Evolutionary conservation across 805 yeast genomes (phyloP).

Genomic region (Ogataea zsoltii): DNA sequence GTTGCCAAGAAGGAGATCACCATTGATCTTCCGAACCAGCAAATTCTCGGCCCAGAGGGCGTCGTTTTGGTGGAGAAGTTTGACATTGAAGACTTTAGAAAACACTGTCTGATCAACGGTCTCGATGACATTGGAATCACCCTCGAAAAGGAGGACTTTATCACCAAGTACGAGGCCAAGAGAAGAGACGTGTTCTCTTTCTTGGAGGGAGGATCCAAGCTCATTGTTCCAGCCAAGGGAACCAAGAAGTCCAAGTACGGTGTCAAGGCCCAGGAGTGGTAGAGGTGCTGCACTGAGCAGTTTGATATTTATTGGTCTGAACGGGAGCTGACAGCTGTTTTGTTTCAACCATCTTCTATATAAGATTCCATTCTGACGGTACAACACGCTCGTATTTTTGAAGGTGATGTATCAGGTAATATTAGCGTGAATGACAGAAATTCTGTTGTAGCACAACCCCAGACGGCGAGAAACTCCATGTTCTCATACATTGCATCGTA

Average conservation of each 20-base stretch:
- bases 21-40: slow-evolving; percentile 86
- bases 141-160: slow-evolving; percentile 80
- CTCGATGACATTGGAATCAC: slow-evolving; percentile 97
- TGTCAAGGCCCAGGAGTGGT: slow-evolving; percentile 76
- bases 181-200: slow-evolving; percentile 85
- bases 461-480: no score
- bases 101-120: slow-evolving; percentile 92
- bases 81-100: slow-evolving; percentile 88
- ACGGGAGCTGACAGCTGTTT: no score
- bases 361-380: no score
- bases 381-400: no score
- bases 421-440: no score
- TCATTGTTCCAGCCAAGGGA: slow-evolving; percentile 63
- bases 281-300: slow-evolving; percentile 14
- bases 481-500: no score
- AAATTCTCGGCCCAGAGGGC: slow-evolving; percentile 64
- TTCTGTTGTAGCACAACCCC: no score
- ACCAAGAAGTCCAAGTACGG: slow-evolving; percentile 69
- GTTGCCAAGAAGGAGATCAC: slow-evolving; percentile 67
- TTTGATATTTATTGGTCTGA: slow-evolving; percentile 13
- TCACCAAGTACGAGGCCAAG: slow-evolving; percentile 67
- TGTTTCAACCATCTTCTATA: not conserved
- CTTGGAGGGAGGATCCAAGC: slow-evolving; percentile 84
- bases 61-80: slow-evolving; percentile 79
- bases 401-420: no score